Evolutionary conservation across 139 green algal species (phyloP), one percentile per base, ranked within the genome.

Genomic region (Chlamydomonas schloesseri): DNA sequence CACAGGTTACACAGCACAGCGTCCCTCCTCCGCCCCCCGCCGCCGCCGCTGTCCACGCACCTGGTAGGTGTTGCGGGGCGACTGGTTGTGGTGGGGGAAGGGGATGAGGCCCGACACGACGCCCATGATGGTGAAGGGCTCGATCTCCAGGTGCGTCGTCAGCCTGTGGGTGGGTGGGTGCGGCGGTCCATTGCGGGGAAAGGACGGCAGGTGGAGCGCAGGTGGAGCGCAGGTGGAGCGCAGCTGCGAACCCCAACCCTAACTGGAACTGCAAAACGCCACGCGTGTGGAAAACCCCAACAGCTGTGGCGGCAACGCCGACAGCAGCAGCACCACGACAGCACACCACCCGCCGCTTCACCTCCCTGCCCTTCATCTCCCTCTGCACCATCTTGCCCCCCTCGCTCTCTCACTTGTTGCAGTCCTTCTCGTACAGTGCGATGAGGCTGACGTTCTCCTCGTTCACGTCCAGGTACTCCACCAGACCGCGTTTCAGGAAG

Each of bases 1-100:
- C n/a, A n/a, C n/a, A n/a, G n/a, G n/a, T n/a, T n/a, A n/a, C n/a
- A n/a, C n/a, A n/a, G n/a, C n/a, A n/a, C n/a, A n/a, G n/a, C n/a
- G n/a, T n/a, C n/a, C n/a, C n/a, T n/a, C n/a, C n/a, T n/a, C n/a
- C n/a, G n/a, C 55, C 55, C 8, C 55, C 55, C 8, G 55, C 55
- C 55, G 18, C 55, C 55, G 55, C 55, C 55, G 9, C 55, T 26
- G 47, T 37, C 62, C 62, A 37, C n/a, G 3, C 62, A 89, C 89
- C 93, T 98, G 97, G 91, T 99, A 99, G 6, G 98, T 99, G 94
- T 99, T 99, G 57, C 98, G 92, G 11, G 98, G 98, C 17, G 95
- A 98, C 94, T 99, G 98, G 93, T 99, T 99, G 95, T 99, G 98
- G 91, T 99, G 96, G 0, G 98, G 97, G 94, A 96, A 99, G 60